Evolutionary conservation across 352 stramenopile genomes (phyloP), one percentile per base, ranked within the genome.

Genomic region (Pythium phragmiticola): DNA sequence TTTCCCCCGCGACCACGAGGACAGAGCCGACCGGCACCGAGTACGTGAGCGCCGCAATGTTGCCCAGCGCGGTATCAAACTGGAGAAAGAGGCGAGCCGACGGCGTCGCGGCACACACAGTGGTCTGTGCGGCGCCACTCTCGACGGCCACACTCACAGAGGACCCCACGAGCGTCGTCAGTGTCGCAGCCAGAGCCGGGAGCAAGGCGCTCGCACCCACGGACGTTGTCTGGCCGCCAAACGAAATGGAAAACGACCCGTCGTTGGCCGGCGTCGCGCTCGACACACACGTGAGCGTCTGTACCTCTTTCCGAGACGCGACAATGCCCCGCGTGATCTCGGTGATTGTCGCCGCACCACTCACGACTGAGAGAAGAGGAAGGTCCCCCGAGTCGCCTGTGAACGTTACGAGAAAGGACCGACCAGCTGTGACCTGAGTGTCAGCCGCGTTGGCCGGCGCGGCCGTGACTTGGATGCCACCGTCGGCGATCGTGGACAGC

Each of bases 401-500:
- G 33, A 94, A 94, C 1, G 86, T 93, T 17, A 94, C 80, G 4
- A 89, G 33, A 39, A 94, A 92, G 2, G 76, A 58, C 39, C 77
- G 60, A 16, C 50, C 66, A 17, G 76, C 28, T 1, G 67, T 49
- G 16, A 76, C 77, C 14, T 65, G 63, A 2, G 56, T 69, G 33
- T 88, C 78, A 0, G 16, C 50, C 0, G 71, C 39, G 28, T 72
- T 76, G 1, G 69, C 47, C 12, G 68, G 60, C 7, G 88, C 81
- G 0, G 86, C 59, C 1, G 77, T 75, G 4, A 98, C 87, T 2
- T 49, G 70, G 33, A 98, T 82, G 17, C 89, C 90, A 7, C 76
- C 76, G 57, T 75, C 63, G 5, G 84, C 73, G 48, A 98, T 86
- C 13, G 91, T 98, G 30, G 82, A 79, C 0, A 98, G 73, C 26